These are phyloP conservation scores for Suhomyces anneliseae DNA, from an alignment of 1,139 yeast genomes.

Conservation along the genomic window DNA sequence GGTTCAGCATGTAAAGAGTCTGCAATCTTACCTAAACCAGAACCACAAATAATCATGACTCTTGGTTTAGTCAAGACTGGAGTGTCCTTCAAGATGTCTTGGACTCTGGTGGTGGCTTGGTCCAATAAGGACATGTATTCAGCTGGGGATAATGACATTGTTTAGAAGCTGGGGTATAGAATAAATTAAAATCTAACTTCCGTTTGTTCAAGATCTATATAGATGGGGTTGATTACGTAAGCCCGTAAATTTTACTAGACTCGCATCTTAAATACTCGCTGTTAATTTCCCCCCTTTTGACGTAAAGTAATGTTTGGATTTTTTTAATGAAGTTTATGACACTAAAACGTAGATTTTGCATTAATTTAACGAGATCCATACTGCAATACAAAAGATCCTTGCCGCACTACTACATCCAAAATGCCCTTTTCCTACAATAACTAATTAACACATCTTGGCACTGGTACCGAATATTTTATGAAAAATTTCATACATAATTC, in stretches of 20 bases:
- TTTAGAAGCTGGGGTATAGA: background rate
- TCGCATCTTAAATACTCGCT: no score
- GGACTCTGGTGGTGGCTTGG: slow-evolving; percentile 22
- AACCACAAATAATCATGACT: slow-evolving; percentile 86
- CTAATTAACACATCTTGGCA: no score
- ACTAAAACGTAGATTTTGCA: background rate
- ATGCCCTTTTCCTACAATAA: background rate
- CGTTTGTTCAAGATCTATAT: background rate
- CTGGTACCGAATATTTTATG: no score
- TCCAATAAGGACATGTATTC: slow-evolving; percentile 22
- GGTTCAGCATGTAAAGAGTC: slow-evolving; percentile 44
- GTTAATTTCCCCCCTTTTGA: no score
- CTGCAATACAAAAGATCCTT: no score
- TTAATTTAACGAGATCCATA: no score
- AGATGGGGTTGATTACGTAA: slow-evolving; percentile 1
- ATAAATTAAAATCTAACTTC: slow-evolving; percentile 5
- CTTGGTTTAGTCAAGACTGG: slow-evolving; percentile 45
- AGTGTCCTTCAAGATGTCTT: slow-evolving; percentile 12
- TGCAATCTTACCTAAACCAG: slow-evolving; percentile 89
- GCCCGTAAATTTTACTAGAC: background rate
- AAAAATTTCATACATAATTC: background rate
- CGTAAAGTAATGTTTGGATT: no score
- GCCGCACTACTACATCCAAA: no score
- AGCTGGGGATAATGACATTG: slow-evolving; percentile 13
- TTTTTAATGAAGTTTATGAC: background rate